These are phyloP conservation scores for Neoboletus subvelutipes DNA, from an alignment of 768 basidiomycete genomes.

Conservation along the genomic window DNA sequence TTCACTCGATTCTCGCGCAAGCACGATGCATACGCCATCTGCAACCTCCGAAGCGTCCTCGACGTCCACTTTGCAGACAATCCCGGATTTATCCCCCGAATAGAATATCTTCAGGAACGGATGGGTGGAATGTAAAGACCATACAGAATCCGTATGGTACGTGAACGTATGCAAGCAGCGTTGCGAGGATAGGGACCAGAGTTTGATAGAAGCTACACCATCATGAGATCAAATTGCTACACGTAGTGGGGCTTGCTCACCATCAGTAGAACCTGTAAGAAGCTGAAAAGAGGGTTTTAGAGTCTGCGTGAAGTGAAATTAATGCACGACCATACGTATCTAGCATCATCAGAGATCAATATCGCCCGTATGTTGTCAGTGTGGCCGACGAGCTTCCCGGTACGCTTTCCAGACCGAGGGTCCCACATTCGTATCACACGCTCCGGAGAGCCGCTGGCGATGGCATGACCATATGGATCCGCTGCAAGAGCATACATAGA, in stretches of 20 bases:
- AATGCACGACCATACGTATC: constrained; percentile 62
- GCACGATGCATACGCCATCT: constrained; percentile 85
- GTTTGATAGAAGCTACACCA: constrained; percentile 71
- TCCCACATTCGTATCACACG: constrained; percentile 92
- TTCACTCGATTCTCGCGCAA: constrained; percentile 67
- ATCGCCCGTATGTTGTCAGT: constrained; percentile 96
- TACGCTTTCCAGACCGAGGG: constrained; percentile 78
- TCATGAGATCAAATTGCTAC: constrained; percentile 13
- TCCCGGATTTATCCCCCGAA: constrained; percentile 90
- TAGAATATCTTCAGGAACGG: constrained; percentile 88
- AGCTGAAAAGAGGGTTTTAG: constrained; percentile 42
- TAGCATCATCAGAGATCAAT: constrained; percentile 83
- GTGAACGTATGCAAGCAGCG: constrained; percentile 95
- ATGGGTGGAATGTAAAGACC: constrained; percentile 88
- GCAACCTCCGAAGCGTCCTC: constrained; percentile 77
- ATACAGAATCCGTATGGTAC: constrained; percentile 91
- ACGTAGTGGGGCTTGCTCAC: constrained; percentile 22
- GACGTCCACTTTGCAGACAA: constrained; percentile 88
- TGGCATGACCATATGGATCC: constrained; percentile 74
- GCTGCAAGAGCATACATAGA: constrained; percentile 78
- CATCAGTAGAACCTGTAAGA: constrained; percentile 84
- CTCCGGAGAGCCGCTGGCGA: constrained; percentile 92
- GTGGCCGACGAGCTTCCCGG: constrained; percentile 88
- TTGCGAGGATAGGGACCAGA: constrained; percentile 91
- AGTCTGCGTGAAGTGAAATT: constrained; percentile 2